Percentiles rank a stretch among this genome's conserved stretches.
Evolutionary conservation across 768 basidiomycete genomes (phyloP).

Genomic region (Sporobolomyces pararoseus): DNA sequence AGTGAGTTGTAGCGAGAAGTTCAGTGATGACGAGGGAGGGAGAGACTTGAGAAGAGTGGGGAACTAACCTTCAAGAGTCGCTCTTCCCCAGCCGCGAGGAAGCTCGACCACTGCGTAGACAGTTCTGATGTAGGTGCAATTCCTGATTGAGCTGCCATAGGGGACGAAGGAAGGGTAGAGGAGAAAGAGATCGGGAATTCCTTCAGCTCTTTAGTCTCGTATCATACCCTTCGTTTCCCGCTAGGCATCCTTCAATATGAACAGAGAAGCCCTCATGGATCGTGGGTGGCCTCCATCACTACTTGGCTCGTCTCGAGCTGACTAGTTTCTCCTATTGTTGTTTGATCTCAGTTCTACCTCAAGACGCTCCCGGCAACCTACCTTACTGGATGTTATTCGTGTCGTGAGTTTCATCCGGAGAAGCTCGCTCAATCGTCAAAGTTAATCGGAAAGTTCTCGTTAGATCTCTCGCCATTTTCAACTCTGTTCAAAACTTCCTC

Average conservation of each 20-base stretch:
- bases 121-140: conserved; percentile 14
- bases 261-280: not conserved
- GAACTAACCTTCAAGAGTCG: conserved; percentile 26
- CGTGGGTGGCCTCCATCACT: not conserved
- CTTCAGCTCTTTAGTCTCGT: not conserved
- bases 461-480: conserved; percentile 63
- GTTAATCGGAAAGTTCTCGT: not conserved
- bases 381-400: conserved; percentile 86
- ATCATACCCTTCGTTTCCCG: not conserved
- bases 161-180: not conserved
- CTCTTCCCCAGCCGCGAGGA: not conserved
- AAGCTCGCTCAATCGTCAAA: not conserved
- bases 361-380: conserved; percentile 60
- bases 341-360: conserved; percentile 47
- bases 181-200: not conserved
- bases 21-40: not conserved
- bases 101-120: not conserved
- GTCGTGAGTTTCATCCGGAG: conserved; percentile 53
- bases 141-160: conserved; percentile 29
- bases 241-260: not conserved
- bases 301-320: not conserved
- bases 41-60: not conserved
- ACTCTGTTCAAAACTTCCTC: conserved; percentile 74
- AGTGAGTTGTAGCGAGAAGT: too few species aligned
- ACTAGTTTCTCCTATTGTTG: not conserved